phyloP scores from a whole-genome alignment of 2,329 filamentous ascomycete species.

The Aspergillus ustus region DNA sequence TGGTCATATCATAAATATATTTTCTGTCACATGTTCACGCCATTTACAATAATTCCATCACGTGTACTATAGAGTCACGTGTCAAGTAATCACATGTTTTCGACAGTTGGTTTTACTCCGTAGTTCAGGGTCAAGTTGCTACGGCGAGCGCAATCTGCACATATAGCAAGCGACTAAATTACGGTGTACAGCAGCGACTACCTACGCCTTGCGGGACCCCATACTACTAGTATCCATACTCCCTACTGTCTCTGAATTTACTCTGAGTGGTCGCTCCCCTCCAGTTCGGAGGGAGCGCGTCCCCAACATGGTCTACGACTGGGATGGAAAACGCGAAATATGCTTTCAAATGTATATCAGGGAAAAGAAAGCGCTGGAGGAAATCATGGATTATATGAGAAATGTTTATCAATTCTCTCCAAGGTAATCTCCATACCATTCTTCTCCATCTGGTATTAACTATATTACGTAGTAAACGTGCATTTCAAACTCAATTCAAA shows the following conservation, averaged over 20 bases:
- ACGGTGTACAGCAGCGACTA: slow-evolving; percentile 44
- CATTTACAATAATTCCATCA: too few relatives aligned
- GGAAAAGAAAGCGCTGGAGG: slow-evolving; percentile 72
- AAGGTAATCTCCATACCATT: too few relatives aligned
- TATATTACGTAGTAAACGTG: too few relatives aligned
- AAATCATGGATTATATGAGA: slow-evolving; percentile 75
- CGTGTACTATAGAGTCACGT: too few relatives aligned
- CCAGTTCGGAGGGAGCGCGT: slow-evolving; percentile 30
- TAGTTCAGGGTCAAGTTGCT: too few relatives aligned
- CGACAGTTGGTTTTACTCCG: too few relatives aligned
- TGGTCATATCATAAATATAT: neutral
- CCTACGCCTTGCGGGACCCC: slow-evolving; percentile 32
- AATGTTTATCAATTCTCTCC: slow-evolving; percentile 69
- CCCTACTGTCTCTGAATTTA: neutral
- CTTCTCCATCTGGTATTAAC: too few relatives aligned
- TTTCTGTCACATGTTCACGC: too few relatives aligned
- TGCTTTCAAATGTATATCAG: slow-evolving; percentile 76
- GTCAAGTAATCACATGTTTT: too few relatives aligned
- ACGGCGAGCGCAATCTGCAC: slow-evolving; percentile 25
- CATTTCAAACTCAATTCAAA: slow-evolving; percentile 76
- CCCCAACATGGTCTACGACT: slow-evolving; percentile 61
- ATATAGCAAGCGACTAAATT: slow-evolving; percentile 22
- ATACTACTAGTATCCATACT: neutral
- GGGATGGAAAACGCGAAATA: slow-evolving; percentile 68
- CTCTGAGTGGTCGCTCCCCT: slow-evolving; percentile 29